Evolutionary conservation across 78 protist species (phyloP).

Genomic region (Dictyostelium citrinum): DNA sequence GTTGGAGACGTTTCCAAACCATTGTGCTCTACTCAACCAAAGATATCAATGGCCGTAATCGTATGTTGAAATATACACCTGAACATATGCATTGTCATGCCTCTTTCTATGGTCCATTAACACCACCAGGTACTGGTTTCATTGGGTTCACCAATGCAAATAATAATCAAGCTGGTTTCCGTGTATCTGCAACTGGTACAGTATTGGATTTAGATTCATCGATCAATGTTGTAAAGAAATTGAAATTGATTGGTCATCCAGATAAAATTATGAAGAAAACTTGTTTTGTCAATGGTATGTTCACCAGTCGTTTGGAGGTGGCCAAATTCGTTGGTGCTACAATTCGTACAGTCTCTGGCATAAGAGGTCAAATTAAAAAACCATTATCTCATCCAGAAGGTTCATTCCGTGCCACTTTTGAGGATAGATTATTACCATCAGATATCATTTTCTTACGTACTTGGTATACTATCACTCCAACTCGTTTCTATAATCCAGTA

Average conservation of each 20-base stretch:
- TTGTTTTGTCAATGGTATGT: conserved; percentile 93
- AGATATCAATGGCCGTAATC: conserved; percentile 90
- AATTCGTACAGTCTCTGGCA: conserved; percentile 98
- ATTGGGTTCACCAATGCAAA: conserved; percentile 68
- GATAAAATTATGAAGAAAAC: conserved; percentile 94
- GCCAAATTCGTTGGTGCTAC: conserved; percentile 97
- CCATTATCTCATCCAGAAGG: conserved; percentile 93
- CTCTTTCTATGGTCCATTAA: conserved; percentile 92
- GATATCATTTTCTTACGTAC: conserved; percentile 97
- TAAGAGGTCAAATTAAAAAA: conserved; percentile 97
- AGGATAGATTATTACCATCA: conserved; percentile 93
- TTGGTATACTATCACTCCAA: conserved; percentile 95
- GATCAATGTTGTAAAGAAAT: conserved; percentile 96
- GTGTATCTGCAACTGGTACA: conserved; percentile 96
- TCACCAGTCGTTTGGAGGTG: conserved; percentile 73
- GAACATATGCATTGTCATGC: conserved; percentile 98
- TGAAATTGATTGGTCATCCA: conserved; percentile 97
- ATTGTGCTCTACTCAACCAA: conserved; percentile 86
- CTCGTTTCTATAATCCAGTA: conserved; percentile 96
- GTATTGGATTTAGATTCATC: conserved; percentile 90
- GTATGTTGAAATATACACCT: conserved; percentile 99
- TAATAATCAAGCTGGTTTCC: conserved; percentile 80
- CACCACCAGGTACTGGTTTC: conserved; percentile 91
- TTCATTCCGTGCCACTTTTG: conserved; percentile 98
- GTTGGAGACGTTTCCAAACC: conserved; percentile 98